phyloP scores from a whole-genome alignment of 1,139 yeast genomes.

The Debaryomyces singareniensis region DNA sequence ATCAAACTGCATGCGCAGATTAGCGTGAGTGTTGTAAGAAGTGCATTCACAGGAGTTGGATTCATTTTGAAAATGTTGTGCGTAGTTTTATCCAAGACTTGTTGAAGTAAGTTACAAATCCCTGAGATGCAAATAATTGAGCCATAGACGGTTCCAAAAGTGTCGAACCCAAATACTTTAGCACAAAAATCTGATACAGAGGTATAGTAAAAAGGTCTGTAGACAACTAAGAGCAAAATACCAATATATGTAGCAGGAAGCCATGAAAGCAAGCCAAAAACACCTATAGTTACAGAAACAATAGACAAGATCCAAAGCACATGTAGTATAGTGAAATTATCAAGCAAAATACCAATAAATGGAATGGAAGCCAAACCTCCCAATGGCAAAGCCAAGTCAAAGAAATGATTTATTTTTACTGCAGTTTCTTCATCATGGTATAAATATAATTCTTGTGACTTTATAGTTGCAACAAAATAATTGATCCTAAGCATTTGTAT shows the following conservation, averaged over 20 bases:
- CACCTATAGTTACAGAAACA: constrained; percentile 57
- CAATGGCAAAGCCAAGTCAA: constrained; percentile 78
- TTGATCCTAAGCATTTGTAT: constrained; percentile 87
- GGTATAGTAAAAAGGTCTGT: constrained; percentile 88
- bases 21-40: constrained; percentile 47
- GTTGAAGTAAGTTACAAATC: constrained; percentile 64
- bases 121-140: constrained; percentile 79
- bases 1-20: constrained; percentile 50
- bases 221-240: constrained; percentile 65
- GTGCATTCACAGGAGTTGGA: constrained; percentile 69
- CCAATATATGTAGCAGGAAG: constrained; percentile 54
- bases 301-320: constrained; percentile 48
- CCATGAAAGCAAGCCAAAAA: constrained; percentile 56
- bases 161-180: constrained; percentile 86
- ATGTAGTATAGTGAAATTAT: constrained; percentile 59
- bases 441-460: constrained; percentile 69
- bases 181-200: constrained; percentile 89
- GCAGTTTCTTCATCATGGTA: constrained; percentile 49
- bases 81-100: constrained; percentile 61
- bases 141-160: constrained; percentile 92
- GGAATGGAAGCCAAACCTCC: constrained; percentile 88
- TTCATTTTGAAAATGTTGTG: constrained; percentile 62
- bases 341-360: constrained; percentile 75
- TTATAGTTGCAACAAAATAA: constrained; percentile 84
- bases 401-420: constrained; percentile 57